These are phyloP conservation scores for Aegilops longissima DNA, from an alignment of 176 grass and related monocot genomes.

Conservation along the genomic window DNA sequence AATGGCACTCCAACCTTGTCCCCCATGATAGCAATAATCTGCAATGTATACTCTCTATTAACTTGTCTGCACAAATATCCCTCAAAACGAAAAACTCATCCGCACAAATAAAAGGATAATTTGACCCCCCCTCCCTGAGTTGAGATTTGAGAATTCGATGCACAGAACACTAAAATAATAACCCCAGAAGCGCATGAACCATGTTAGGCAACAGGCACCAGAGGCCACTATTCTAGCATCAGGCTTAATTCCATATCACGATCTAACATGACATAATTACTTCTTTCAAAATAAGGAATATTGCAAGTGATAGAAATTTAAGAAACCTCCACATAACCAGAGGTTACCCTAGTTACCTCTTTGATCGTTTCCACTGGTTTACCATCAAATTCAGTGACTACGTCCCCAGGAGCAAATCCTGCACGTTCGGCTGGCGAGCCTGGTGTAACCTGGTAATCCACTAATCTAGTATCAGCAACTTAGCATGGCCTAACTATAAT, in stretches of 20 bases:
- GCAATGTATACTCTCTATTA: slow-evolving; percentile 30
- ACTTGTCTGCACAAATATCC: slow-evolving; percentile 22
- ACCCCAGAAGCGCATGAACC: not conserved
- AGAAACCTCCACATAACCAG: not conserved
- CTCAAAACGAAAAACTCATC: not conserved
- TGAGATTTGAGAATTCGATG: not conserved
- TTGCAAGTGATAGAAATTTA: not conserved
- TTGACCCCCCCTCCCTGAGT: not conserved
- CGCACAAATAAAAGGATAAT: slow-evolving; percentile 28
- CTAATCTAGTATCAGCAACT: slow-evolving; percentile 18
- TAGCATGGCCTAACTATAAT: not conserved
- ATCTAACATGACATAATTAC: not conserved
- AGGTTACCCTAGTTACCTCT: slow-evolving; percentile 59
- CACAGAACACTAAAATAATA: not conserved
- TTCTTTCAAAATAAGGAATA: not conserved
- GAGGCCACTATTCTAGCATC: not conserved
- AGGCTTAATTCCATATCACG: not conserved
- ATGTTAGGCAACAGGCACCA: not conserved
- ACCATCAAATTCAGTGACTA: slow-evolving; percentile 69
- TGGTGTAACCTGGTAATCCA: slow-evolving; percentile 70
- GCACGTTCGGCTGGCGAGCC: slow-evolving; percentile 71
- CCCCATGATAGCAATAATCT: slow-evolving; percentile 80
- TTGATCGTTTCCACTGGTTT: slow-evolving; percentile 59
- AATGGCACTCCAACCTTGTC: slow-evolving; percentile 63
- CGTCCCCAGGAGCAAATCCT: slow-evolving; percentile 76